Conservation (phyloP, 2,329 filamentous ascomycete genomes). For the Nakataea oryzae region DNA sequence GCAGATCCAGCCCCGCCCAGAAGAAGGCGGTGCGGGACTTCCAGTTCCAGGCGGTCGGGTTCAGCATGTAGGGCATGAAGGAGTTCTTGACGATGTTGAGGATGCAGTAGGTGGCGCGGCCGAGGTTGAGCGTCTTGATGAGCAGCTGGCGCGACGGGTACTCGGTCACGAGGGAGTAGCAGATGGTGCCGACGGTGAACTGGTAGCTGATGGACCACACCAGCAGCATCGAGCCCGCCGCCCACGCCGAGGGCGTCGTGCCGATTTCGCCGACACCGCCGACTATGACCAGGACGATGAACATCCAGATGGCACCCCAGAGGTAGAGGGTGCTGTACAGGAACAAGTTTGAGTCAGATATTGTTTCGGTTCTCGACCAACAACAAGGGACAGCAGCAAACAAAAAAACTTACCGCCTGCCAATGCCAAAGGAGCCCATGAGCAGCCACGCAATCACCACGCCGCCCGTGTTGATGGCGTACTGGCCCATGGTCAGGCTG, state of each 20-base stretch:
- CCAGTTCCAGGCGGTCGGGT: constrained; percentile 25
- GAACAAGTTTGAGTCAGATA: constrained; percentile 5
- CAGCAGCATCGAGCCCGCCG: constrained; percentile 47
- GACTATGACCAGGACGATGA: constrained; percentile 7
- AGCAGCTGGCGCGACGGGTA: constrained; percentile 22
- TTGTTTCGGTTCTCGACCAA: too few species aligned
- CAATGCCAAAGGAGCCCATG: constrained; percentile 12
- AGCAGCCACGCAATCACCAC: constrained; percentile 16
- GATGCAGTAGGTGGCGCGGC: constrained; percentile 18
- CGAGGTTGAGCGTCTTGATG: constrained; percentile 20
- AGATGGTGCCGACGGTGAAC: constrained; percentile 25
- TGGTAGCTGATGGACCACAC: constrained; percentile 29
- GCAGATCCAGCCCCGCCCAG: constrained; percentile 2
- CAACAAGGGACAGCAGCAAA: not conserved
- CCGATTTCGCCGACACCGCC: constrained; percentile 10
- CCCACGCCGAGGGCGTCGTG: constrained; percentile 12
- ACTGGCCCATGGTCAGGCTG: constrained; percentile 18
- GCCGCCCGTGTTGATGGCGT: constrained; percentile 20
- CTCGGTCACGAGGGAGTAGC: constrained; percentile 21
- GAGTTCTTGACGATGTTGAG: constrained; percentile 13
- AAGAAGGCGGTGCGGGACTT: constrained; percentile 6
- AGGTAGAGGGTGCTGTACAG: constrained; percentile 11
- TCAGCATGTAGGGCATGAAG: constrained; percentile 23
- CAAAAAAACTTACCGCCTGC: not conserved
- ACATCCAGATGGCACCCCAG: constrained; percentile 8